Percentiles rank a stretch among this genome's conserved stretches.
Evolutionary conservation across 805 yeast species (phyloP).

Genomic region (Candida lessepsii): DNA sequence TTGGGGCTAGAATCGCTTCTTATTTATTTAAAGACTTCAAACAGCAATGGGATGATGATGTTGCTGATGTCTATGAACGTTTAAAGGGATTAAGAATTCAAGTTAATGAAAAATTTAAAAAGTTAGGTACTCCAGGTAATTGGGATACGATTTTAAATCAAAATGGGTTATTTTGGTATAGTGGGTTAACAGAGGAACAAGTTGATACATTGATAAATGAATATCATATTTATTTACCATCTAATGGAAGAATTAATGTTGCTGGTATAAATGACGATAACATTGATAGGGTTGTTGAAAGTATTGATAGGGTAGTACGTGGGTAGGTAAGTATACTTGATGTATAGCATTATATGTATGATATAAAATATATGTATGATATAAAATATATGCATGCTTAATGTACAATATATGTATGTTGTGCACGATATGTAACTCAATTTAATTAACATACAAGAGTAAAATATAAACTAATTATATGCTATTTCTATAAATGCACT

Average conservation of each 20-base stretch:
- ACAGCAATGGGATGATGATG: slow-evolving; percentile 37
- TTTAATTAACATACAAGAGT: neutral
- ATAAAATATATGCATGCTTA: no score
- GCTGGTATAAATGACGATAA: slow-evolving; percentile 44
- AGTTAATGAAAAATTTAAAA: slow-evolving; percentile 27
- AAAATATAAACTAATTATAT: slow-evolving; percentile 2
- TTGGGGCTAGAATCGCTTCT: slow-evolving; percentile 43
- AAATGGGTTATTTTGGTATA: slow-evolving; percentile 46
- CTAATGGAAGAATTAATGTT: slow-evolving; percentile 43
- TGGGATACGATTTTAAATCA: slow-evolving; percentile 39
- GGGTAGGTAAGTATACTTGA: no score
- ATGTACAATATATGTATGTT: no score
- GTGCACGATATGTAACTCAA: no score
- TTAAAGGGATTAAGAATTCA: slow-evolving; percentile 30
- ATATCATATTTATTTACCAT: slow-evolving; percentile 39
- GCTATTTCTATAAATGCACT: slow-evolving; percentile 6
- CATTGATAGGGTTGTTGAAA: slow-evolving; percentile 35
- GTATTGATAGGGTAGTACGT: slow-evolving; percentile 40
- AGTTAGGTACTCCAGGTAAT: slow-evolving; percentile 42
- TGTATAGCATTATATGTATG: no score
- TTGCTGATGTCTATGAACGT: slow-evolving; percentile 28
- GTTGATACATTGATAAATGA: slow-evolving; percentile 29
- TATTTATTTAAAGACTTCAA: slow-evolving; percentile 28
- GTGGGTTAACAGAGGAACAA: slow-evolving; percentile 38
- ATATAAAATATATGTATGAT: no score